Base-by-base conservation (phyloP, 169 alveolate genomes). In the Eimeria brunetti region DNA sequence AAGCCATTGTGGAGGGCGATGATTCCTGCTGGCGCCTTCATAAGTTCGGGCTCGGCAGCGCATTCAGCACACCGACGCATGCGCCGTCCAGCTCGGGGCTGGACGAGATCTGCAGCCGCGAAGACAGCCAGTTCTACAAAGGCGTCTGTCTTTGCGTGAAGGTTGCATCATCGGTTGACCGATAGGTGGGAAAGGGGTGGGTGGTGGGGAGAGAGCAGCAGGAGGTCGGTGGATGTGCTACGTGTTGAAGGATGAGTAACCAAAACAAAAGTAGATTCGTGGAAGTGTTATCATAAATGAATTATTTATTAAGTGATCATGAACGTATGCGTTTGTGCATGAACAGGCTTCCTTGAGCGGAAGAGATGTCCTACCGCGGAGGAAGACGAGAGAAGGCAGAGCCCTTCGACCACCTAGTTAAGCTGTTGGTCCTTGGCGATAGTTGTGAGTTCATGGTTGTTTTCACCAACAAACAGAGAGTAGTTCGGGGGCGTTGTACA, bases 361-460 rank as follows among this genome's bases (percentile, higher is more conserved):
- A 58, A 51, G 89, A 49, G 89, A 80, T 80, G 89, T 46, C 71
- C 89, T 80, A 80, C 71, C 89, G 89, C 71, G 94, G 81, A 60
- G 67, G 86, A 20, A 46, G 84, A 60, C 49, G 94, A 44, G 94
- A 64, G 81, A 71, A 88, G 86, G 94, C 94, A 60, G 94, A 60
- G 84, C 86, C 81, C 84, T 88, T 67, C 94, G 94, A 88, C 62
- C 94, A 88, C 94, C 94, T 88, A 44, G 94, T 88, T 46, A 88
- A 88, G 62, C 86, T 88, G 49, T 33, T 88, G 81, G 86, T 88
- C 86, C 84, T 88, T 22, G 94, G 94, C n/a, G 94, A 88, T 53
- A 88, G 94, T 38, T 64, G 94, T 88, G 67, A 60, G 94, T 67
- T 71, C n/a, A 88, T 8, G 62, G 41, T 67, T 14, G 49, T 56